Evolutionary conservation across 73 alveolate species (phyloP).

Genomic region (Chromera velia): DNA sequence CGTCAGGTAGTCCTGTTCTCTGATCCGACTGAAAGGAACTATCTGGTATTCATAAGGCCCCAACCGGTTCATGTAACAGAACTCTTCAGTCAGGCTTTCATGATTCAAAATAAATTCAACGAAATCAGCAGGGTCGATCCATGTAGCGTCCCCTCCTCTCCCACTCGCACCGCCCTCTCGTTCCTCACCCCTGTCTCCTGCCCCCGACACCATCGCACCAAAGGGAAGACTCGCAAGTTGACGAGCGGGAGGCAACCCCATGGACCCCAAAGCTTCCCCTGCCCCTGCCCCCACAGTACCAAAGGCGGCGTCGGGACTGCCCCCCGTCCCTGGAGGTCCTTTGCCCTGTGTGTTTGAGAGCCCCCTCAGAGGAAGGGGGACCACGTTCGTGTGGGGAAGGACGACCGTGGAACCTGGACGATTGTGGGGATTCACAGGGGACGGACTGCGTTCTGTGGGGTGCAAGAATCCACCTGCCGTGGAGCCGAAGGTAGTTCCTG

Average conservation of each 20-base stretch:
- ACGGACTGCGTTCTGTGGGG: background rate
- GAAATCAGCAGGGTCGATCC: constrained; percentile 45
- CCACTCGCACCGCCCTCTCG: background rate
- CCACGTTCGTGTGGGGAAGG: background rate
- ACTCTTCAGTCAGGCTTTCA: constrained; percentile 45
- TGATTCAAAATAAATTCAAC: constrained; percentile 44
- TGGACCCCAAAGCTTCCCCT: background rate
- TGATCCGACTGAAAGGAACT: constrained; percentile 37
- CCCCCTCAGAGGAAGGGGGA: background rate
- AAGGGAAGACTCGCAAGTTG: no score
- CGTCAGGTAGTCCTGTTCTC: constrained; percentile 42
- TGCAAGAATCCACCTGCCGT: no score
- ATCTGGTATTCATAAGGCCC: constrained; percentile 44
- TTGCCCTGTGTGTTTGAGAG: no score
- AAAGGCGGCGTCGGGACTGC: background rate
- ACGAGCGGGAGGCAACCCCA: no score
- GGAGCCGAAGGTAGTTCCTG: no score
- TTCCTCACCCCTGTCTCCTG: no score
- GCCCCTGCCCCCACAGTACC: background rate
- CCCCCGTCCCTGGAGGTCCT: no score
- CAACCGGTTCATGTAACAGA: constrained; percentile 46
- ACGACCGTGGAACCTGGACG: background rate
- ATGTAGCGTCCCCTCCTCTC: constrained; percentile 15
- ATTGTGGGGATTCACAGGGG: background rate
- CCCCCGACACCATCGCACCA: no score